Base-by-base conservation (phyloP, 805 yeast genomes). In the Sugiyamaella mastotermitis region DNA sequence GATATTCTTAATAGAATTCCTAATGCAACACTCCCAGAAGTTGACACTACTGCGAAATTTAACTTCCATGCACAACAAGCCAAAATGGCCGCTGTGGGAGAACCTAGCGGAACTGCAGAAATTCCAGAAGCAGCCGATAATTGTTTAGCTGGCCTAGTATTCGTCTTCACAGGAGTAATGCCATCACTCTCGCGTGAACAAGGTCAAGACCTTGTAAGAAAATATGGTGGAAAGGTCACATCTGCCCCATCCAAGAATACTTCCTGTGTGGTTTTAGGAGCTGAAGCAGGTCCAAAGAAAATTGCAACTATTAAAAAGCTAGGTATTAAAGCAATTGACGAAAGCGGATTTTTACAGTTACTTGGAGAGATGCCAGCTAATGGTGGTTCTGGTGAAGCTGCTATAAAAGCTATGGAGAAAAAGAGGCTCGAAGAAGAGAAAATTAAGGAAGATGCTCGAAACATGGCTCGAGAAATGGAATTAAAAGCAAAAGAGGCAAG, bases 261-360 rank as follows among this genome's bases (percentile, higher is more conserved):
- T 1, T 74, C 86, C 17, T 68, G 87, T 32, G 95, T 90, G 2
- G 97, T 92, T 1, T 68, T 92, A 21, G 98, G 98, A 5, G 86
- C 73, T 37, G 97, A 92, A 49, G 97, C 98, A 2, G 98, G 98
- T 0, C 97, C 97, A 2, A 78, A 86, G n/a, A 92, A 92, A 60
- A 76, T 92, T 30, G 75, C 76, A 51, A 84, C 80, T 53, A 90
- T 94, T 48, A 80, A 76, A 51, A 74, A 76, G 37, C 65, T 79
- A 47, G 71, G 74, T 5, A 76, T 85, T 38, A 88, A 88, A 60
- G 86, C 94, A 28, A 80, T 90, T 43, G 79, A 76, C 52, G 95
- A 92, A 59, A 83, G 74, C 8, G 97, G 97, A 0, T 87, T 92
- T 50, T 61, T 83, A 28, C 76, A 78, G 47, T 66, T 92, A 46